phyloP scores from a whole-genome alignment of 352 stramenopile species.

The Phytopythium sindhum region DNA sequence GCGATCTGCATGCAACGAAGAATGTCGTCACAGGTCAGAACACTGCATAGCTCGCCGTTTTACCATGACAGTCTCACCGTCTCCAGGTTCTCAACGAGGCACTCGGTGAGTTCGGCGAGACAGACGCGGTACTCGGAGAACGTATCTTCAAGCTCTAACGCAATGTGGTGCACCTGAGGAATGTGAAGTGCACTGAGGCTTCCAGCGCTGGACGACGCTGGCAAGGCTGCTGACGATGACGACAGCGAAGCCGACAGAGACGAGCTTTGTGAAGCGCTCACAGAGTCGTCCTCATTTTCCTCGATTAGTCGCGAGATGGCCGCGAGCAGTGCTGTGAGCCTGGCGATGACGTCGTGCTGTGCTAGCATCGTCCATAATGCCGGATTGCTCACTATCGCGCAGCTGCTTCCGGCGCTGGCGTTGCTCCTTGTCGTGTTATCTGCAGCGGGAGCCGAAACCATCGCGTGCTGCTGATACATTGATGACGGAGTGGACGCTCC shows the following conservation, averaged over 20 bases:
- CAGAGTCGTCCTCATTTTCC: constrained; percentile 26
- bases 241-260: constrained; percentile 19
- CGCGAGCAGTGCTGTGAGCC: constrained; percentile 22
- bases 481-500: constrained; percentile 4
- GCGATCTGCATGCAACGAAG: constrained; percentile 19
- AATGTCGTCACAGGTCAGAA: neutral
- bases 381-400: constrained; percentile 4
- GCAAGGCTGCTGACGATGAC: constrained; percentile 15
- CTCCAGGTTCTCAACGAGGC: constrained; percentile 45
- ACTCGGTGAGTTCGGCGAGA: constrained; percentile 52
- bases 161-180: constrained; percentile 54
- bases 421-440: constrained; percentile 6
- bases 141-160: constrained; percentile 42
- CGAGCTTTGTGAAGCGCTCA: too few relatives aligned
- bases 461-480: neutral
- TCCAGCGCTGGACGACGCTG: constrained; percentile 8
- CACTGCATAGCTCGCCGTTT: neutral
- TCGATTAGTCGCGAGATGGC: constrained; percentile 40
- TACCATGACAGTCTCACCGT: constrained; percentile 12
- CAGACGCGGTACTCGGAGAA: constrained; percentile 47
- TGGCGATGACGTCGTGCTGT: constrained; percentile 43
- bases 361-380: constrained; percentile 43
- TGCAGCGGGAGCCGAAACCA: neutral
- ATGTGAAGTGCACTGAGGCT: constrained; percentile 8
- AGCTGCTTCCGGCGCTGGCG: constrained; percentile 9